Evolutionary conservation across 1,284 basidiomycete species (phyloP).

Genomic region (Trichosporon sp.): DNA sequence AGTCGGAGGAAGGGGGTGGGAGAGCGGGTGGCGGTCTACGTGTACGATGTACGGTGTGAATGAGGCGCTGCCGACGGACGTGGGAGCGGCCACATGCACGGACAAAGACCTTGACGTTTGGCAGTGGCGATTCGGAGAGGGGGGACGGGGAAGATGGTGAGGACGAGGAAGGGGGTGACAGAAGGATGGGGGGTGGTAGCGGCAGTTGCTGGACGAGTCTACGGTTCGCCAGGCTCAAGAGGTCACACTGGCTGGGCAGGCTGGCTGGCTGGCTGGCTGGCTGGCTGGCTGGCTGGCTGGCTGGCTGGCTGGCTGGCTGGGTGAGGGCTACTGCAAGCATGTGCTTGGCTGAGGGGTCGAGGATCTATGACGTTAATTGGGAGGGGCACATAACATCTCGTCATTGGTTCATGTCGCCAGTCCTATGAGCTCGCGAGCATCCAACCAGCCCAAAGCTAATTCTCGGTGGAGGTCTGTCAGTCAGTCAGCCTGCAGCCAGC

Average conservation of each 20-base stretch:
- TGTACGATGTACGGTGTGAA: neutral
- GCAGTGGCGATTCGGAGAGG: neutral
- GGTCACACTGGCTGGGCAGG: no score
- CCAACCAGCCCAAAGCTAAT: neutral
- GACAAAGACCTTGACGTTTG: neutral
- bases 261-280: no score
- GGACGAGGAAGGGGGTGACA: neutral
- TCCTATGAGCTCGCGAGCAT: neutral
- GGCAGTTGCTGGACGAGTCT: neutral
- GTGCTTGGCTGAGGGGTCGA: no score
- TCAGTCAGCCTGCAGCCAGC: no score
- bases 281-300: no score
- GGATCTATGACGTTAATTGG: neutral
- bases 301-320: no score
- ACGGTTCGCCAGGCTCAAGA: neutral
- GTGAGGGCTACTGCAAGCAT: no score
- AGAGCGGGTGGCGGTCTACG: constrained; percentile 13
- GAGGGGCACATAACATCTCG: constrained; percentile 4
- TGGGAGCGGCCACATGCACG: neutral
- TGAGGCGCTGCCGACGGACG: neutral
- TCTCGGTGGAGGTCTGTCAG: neutral
- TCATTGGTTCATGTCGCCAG: neutral
- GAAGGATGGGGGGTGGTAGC: neutral
- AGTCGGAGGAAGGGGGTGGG: neutral
- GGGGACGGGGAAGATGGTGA: neutral